Base-by-base conservation (phyloP, 768 basidiomycete genomes). In the Tylopilus vinaceipallidus region DNA sequence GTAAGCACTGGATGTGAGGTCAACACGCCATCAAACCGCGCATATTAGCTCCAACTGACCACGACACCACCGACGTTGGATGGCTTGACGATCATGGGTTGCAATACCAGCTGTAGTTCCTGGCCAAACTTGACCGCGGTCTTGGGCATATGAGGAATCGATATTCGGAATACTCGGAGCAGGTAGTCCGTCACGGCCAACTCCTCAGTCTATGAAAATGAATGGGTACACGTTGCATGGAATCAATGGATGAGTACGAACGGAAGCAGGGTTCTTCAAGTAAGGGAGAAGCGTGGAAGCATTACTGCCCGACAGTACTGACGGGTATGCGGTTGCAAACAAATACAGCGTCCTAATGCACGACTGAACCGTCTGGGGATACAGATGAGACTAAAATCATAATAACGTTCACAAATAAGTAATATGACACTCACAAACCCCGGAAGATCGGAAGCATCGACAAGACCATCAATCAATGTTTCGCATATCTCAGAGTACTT, bases 61-160 rank as follows among this genome's bases (percentile, higher is more conserved):
- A 79, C 74, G 9, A 88, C 72, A 22, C 86, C 83, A 12, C 84
- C 85, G 2, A 78, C 70, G 33, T 77, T 75, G 0, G 85, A 81
- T 4, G 92, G 93, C 60, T 90, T 92, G 58, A 91, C 77, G 35
- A 99, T 86, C 94, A 98, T 94, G 0, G 91, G 89, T 55, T 95
- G 83, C 11, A 98, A 73, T 7, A 83, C 77, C 6, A 74, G 65
- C 57, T 95, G 93, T 16, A 99, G 75, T 45, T 95, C 91, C 33
- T 84, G 79, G 0, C 89, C 93, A 62, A 98, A 98, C 57, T 88
- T 93, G 12, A 80, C 77, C 1, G 91, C 87, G 0, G 91, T 92
- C 70, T 88, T 90, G 0, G 94, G 92, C 86, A 95, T 88, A 54
- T 84, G 78, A 3, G 91, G 91, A 27, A 98, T 84, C 2, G 85